Conservation (phyloP, 768 basidiomycete genomes). For the Calocybe cyanea region DNA sequence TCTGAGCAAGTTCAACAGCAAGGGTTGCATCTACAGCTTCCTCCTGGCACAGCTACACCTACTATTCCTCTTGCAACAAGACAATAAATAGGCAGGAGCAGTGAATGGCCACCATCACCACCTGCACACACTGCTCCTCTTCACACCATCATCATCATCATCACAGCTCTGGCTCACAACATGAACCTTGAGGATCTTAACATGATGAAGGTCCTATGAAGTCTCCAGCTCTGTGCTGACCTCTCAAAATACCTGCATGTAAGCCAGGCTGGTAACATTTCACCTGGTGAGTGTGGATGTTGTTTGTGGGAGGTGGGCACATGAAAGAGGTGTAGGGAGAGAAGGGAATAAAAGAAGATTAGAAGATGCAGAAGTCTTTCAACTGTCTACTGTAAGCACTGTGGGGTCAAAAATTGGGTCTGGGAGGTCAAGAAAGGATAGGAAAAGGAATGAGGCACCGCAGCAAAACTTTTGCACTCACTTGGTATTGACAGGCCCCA, state of each 20-base stretch:
- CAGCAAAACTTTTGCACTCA: conserved; percentile 9
- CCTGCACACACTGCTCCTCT: too few relatives aligned
- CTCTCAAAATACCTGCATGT: conserved; percentile 98
- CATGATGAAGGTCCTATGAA: conserved; percentile 91
- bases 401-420: background rate
- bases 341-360: conserved; percentile 24
- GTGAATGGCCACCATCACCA: background rate
- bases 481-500: conserved; percentile 25
- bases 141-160: conserved; percentile 19
- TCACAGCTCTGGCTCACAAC: conserved; percentile 5
- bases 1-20: too few relatives aligned
- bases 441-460: background rate
- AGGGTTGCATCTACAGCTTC: too few relatives aligned
- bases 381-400: background rate
- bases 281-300: conserved; percentile 64
- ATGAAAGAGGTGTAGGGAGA: conserved; percentile 27
- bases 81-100: background rate
- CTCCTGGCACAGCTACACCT: too few relatives aligned
- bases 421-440: background rate
- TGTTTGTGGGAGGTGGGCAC: conserved; percentile 27
- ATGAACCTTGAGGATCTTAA: conserved; percentile 59
- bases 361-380: background rate
- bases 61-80: too few relatives aligned
- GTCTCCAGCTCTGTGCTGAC: conserved; percentile 93
- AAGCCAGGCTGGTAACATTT: conserved; percentile 79